These are phyloP conservation scores for Fomitopsis serialis DNA, from an alignment of 768 basidiomycete species.

Conservation along the genomic window DNA sequence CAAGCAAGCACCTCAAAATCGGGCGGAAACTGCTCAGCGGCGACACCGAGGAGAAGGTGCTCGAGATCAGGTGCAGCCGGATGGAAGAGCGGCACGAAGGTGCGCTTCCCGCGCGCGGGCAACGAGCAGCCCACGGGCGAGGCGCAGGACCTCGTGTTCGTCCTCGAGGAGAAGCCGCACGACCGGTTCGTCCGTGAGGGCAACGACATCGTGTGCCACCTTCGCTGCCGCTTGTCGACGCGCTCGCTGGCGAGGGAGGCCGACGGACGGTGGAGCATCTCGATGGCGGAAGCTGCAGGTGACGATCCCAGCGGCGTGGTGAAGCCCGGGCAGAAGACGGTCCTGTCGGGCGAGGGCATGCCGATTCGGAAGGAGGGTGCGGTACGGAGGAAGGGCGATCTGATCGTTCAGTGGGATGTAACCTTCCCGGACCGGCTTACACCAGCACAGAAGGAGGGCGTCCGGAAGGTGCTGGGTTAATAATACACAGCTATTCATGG, in stretches of 20 bases:
- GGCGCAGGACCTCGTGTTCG: conserved; percentile 89
- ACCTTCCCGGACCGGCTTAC: conserved; percentile 78
- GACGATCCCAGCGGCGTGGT: conserved; percentile 61
- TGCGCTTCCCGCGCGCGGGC: conserved; percentile 82
- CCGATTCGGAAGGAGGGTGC: conserved; percentile 79
- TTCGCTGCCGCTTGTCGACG: conserved; percentile 79
- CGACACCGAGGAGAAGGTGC: conserved; percentile 76
- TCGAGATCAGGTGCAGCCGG: conserved; percentile 80
- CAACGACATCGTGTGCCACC: conserved; percentile 63
- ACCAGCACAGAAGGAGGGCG: conserved; percentile 70
- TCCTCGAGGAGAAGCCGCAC: conserved; percentile 95
- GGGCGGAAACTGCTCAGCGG: conserved; percentile 70
- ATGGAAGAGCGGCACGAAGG: conserved; percentile 95
- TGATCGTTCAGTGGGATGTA: conserved; percentile 79
- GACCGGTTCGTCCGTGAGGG: conserved; percentile 69
- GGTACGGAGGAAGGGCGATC: conserved; percentile 72
- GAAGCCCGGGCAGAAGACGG: conserved; percentile 72
- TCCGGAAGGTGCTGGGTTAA: conserved; percentile 57
- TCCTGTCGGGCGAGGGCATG: conserved; percentile 79
- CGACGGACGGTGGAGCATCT: conserved; percentile 61
- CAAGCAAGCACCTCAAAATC: conserved; percentile 85
- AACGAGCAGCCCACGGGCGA: conserved; percentile 70
- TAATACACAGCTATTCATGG: no score
- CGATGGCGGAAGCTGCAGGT: conserved; percentile 75
- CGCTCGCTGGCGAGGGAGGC: conserved; percentile 56